These are phyloP conservation scores for Kodamaea jinghongensis DNA, from an alignment of 805 yeast genomes.

Conservation along the genomic window DNA sequence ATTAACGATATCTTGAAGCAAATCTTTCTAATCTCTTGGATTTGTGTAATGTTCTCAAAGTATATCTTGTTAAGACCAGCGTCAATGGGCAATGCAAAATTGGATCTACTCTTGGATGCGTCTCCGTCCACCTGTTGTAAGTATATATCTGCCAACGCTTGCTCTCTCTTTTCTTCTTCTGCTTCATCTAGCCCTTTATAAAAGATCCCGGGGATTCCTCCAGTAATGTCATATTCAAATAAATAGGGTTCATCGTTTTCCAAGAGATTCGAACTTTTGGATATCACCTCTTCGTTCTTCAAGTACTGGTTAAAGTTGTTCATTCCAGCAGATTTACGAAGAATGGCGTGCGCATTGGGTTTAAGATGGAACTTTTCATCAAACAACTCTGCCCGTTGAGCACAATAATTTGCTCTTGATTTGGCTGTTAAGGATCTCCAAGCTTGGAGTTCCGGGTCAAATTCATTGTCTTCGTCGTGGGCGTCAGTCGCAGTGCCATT, in stretches of 20 bases:
- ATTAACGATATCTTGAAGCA: slow-evolving; percentile 87
- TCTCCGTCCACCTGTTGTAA: slow-evolving; percentile 27
- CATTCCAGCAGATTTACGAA: slow-evolving; percentile 69
- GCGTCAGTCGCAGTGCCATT: slow-evolving; percentile 16
- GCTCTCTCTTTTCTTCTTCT: slow-evolving; percentile 40
- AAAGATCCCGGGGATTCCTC: slow-evolving; percentile 69
- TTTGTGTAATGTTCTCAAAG: slow-evolving; percentile 64
- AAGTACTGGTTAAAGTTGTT: slow-evolving; percentile 50
- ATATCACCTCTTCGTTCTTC: slow-evolving; percentile 36
- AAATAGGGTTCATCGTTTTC: slow-evolving; percentile 64
- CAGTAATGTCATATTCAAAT: slow-evolving; percentile 80
- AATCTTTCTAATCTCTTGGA: slow-evolving; percentile 84
- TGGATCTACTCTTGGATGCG: slow-evolving; percentile 23
- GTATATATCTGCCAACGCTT: slow-evolving; percentile 32
- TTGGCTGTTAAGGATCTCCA: slow-evolving; percentile 86
- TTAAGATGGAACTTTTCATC: slow-evolving; percentile 54
- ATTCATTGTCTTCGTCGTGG: slow-evolving; percentile 52
- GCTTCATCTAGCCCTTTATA: slow-evolving; percentile 50
- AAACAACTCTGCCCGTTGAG: slow-evolving; percentile 65
- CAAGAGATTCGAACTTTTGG: slow-evolving; percentile 42
- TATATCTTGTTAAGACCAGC: slow-evolving; percentile 62
- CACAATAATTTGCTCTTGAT: slow-evolving; percentile 71
- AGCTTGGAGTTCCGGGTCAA: slow-evolving; percentile 72
- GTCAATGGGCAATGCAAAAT: slow-evolving; percentile 33
- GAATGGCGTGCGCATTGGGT: slow-evolving; percentile 63